A percentile compares a stretch with the other conserved stretches of the same genome.
These are phyloP conservation scores for Cutaneotrichosporon sp. DNA, from an alignment of 1,284 basidiomycete genomes.

Conservation along the genomic window DNA sequence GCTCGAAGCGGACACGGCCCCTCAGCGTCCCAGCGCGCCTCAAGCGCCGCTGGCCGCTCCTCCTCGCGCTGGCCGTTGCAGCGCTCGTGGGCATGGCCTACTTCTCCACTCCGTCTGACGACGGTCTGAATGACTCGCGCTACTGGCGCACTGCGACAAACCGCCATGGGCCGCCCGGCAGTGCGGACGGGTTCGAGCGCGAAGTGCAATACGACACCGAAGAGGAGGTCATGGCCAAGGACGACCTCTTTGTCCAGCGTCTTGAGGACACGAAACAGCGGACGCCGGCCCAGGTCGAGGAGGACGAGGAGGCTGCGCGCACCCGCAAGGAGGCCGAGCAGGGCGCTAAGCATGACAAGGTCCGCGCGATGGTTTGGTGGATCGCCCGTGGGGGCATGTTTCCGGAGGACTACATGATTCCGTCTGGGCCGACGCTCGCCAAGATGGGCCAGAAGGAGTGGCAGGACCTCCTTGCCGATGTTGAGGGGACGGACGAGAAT, in stretches of 20 bases:
- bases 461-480: slow-evolving; percentile 13
- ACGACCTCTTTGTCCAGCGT: slow-evolving; percentile 28
- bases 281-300: slow-evolving; percentile 29
- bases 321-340: slow-evolving; percentile 13
- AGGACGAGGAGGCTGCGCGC: slow-evolving; percentile 26
- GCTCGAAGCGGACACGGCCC: background rate
- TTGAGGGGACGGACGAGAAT: slow-evolving; percentile 21
- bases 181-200: slow-evolving; percentile 4
- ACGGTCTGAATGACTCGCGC: too few species aligned
- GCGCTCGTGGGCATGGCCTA: background rate
- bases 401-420: slow-evolving; percentile 26
- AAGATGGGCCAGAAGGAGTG: slow-evolving; percentile 31
- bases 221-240: slow-evolving; percentile 40
- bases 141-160: background rate
- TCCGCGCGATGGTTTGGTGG: slow-evolving; percentile 39
- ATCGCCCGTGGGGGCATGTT: slow-evolving; percentile 39
- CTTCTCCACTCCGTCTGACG: background rate
- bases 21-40: background rate
- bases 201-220: slow-evolving; percentile 13
- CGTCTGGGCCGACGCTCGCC: slow-evolving; percentile 19
- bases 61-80: background rate
- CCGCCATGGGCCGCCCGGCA: background rate
- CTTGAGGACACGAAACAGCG: background rate
- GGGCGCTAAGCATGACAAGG: slow-evolving; percentile 12
- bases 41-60: background rate